These are phyloP conservation scores for Circinella umbellata DNA, from an alignment of 371 early-diverging fungal genomes.

Conservation along the genomic window DNA sequence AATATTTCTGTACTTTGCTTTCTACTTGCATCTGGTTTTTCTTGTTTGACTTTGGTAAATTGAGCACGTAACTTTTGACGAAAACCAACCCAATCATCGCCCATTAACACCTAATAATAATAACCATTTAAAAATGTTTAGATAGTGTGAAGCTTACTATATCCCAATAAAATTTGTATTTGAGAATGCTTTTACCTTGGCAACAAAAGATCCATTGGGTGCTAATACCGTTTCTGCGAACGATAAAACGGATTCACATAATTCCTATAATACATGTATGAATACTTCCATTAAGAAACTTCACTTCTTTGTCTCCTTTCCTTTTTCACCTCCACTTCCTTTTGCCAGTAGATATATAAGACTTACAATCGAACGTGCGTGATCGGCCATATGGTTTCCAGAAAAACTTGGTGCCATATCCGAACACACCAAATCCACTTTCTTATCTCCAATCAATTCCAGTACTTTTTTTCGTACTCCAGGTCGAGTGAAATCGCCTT, in stretches of 20 bases:
- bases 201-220: slow-evolving; percentile 70
- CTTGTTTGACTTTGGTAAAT: slow-evolving; percentile 58
- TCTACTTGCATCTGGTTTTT: slow-evolving; percentile 75
- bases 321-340: background rate
- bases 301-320: too few species aligned
- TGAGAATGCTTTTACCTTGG: slow-evolving; percentile 60
- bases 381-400: slow-evolving; percentile 61
- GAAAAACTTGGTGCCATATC: slow-evolving; percentile 87
- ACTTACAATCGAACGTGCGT: slow-evolving; percentile 56
- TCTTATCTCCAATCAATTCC: slow-evolving; percentile 34
- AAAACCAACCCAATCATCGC: slow-evolving; percentile 63
- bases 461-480: slow-evolving; percentile 45
- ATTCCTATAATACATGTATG: slow-evolving; percentile 33
- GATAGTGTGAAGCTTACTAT: too few species aligned
- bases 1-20: slow-evolving; percentile 81
- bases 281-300: too few species aligned
- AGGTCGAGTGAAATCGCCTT: slow-evolving; percentile 66
- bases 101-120: slow-evolving; percentile 62
- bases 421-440: slow-evolving; percentile 68
- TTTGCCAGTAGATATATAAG: slow-evolving; percentile 4
- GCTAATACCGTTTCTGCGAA: slow-evolving; percentile 68
- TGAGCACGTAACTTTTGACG: slow-evolving; percentile 39
- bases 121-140: too few species aligned
- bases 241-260: slow-evolving; percentile 71
- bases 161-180: too few species aligned